Evolutionary conservation across 202 grass and related monocot genomes (phyloP).

Genomic region (Carex arenaria): DNA sequence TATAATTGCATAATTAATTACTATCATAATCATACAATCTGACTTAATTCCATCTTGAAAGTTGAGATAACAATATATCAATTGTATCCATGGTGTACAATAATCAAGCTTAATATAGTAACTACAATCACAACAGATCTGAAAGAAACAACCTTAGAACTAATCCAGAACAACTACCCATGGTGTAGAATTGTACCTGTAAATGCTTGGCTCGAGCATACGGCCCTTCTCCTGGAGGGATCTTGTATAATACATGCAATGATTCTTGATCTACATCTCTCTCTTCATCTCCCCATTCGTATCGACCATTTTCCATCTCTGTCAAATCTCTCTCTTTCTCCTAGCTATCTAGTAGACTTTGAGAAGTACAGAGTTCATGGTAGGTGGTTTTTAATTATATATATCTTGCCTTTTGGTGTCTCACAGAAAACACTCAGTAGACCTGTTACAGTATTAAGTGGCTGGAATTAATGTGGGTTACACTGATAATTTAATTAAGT

Average conservation of each 20-base stretch:
- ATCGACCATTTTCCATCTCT: conserved; percentile 16
- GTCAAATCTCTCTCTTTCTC: conserved; percentile 5
- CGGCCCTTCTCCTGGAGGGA: conserved; percentile 77
- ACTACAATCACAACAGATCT: neutral
- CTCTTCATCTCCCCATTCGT: conserved; percentile 22
- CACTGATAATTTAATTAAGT: neutral
- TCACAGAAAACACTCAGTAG: neutral
- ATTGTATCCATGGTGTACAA: neutral
- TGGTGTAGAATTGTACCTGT: conserved; percentile 47
- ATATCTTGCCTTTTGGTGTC: neutral
- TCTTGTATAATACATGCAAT: conserved; percentile 58
- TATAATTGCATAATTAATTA: neutral
- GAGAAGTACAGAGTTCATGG: neutral
- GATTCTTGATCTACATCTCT: conserved; percentile 16
- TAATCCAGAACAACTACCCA: neutral
- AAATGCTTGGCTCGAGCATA: conserved; percentile 89
- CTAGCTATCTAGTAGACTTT: neutral
- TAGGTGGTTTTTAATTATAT: neutral
- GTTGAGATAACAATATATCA: neutral
- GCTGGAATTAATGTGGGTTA: neutral
- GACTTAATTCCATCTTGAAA: neutral
- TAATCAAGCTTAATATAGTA: neutral
- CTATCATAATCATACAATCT: neutral
- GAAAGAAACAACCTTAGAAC: neutral
- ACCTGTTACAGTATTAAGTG: neutral